Base-by-base conservation (phyloP, 2,329 filamentous ascomycete species). In the Penicillium aurantiogriseum region DNA sequence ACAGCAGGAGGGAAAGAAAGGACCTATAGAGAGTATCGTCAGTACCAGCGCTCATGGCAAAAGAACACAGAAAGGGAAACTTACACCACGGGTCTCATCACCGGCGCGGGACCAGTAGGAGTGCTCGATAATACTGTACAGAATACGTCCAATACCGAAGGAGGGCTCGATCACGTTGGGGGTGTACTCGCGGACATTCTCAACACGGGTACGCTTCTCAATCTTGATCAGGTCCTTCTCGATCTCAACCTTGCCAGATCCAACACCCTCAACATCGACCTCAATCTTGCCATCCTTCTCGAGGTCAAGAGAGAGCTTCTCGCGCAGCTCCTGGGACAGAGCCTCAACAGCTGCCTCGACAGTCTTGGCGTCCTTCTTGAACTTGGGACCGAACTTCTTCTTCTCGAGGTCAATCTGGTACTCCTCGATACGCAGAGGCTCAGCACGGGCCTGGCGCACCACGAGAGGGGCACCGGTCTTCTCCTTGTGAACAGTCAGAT, bases 151-250 rank as follows among this genome's bases (percentile, higher is more conserved):
- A 70, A 97, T 96, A 81, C 93, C 93, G 69, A 97, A 99, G 0
- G 93, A 97, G 2, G 93, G 94, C 80, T 99, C 94, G 67, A 97
- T 95, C 47, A 96, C 92, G 72, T 97, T 97, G 59, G 93, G 93
- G 0, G 89, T 95, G 79, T 91, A 99, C 74, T 97, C 92, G 68
- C 94, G 85, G 57, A 88, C 85, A 73, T 96, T 88, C 76, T 96
- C 91, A 4, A 87, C 84, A 62, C 91, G 83, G 66, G 88, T 96
- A 67, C 88, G 86, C 79, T 90, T 92, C 79, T 92, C 90, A 67
- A 97, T 91, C 57, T 81, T 85, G 71, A 99, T 81, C 48, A 95
- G 82, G 60, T 96, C 91, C 71, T 88, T 88, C 67, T 83, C 81
- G 51, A 97, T 80, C 72, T 93, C 87, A 25, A 91, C 91, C 76